phyloP scores from a whole-genome alignment of 768 basidiomycete species.

The Termitomyces bulborhizus region DNA sequence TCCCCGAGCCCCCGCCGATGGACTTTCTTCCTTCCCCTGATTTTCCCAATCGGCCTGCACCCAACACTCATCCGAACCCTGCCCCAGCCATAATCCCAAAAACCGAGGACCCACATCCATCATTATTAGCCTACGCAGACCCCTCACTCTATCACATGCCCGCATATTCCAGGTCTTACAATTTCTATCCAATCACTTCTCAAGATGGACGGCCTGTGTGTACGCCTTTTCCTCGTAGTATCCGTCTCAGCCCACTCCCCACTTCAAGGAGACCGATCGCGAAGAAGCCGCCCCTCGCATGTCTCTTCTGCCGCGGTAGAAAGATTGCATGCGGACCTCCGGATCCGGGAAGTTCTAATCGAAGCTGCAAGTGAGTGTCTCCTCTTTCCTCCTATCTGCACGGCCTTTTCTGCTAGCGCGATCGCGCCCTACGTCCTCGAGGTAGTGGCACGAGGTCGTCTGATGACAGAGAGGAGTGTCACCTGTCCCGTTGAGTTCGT shows the following conservation, averaged over 20 bases:
- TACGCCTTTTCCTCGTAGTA: conserved; percentile 14
- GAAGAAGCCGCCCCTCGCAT: conserved; percentile 59
- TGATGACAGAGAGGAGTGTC: conserved; percentile 6
- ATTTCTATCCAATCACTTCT: conserved; percentile 5
- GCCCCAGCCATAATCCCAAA: background rate
- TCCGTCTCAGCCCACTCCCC: conserved; percentile 22
- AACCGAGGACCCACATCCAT: background rate
- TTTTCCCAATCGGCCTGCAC: background rate
- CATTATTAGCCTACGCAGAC: background rate
- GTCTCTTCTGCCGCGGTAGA: conserved; percentile 59
- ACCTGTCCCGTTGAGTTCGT: background rate
- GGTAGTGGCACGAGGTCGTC: conserved; percentile 9
- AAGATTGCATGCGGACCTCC: conserved; percentile 69
- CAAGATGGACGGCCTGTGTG: conserved; percentile 12
- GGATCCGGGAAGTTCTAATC: conserved; percentile 42
- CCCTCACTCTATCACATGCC: conserved; percentile 1
- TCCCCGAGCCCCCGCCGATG: conserved; percentile 10
- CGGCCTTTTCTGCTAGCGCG: background rate
- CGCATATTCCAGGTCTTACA: background rate
- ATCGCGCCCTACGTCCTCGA: conserved; percentile 6
- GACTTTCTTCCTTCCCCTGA: conserved; percentile 14
- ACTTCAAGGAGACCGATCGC: conserved; percentile 24
- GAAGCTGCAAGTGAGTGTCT: conserved; percentile 59
- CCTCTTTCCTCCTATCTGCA: conserved; percentile 6
- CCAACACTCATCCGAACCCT: background rate